phyloP scores from a whole-genome alignment of 495 filamentous ascomycete genomes.

The Aspergillus incahuasiensis region DNA sequence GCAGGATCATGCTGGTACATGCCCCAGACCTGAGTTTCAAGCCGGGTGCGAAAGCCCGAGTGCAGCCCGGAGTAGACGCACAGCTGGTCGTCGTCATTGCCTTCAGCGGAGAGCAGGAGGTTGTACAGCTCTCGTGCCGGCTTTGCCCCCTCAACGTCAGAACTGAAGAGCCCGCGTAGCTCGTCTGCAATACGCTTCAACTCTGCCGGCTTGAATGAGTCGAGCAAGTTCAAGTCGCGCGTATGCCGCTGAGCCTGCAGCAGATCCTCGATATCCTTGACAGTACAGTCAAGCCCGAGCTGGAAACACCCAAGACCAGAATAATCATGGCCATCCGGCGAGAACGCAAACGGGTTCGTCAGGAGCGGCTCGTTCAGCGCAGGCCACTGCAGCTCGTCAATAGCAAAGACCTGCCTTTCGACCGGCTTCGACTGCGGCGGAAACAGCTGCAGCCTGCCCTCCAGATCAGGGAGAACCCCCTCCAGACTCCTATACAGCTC shows the following conservation, averaged over 20 bases:
- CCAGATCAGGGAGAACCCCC: constrained; percentile 10
- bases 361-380: constrained; percentile 3
- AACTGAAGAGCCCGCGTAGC: constrained; percentile 2
- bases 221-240: constrained; percentile 12
- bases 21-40: constrained; percentile 15
- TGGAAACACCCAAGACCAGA: constrained; percentile 18
- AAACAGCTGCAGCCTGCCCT: constrained; percentile 7
- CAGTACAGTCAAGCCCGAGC: constrained; percentile 15
- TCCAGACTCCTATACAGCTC: constrained; percentile 8
- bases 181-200: constrained; percentile 6
- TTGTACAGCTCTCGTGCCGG: constrained; percentile 6
- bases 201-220: constrained; percentile 8
- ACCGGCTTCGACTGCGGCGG: neutral
- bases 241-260: constrained; percentile 15
- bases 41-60: constrained; percentile 16
- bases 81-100: constrained; percentile 9
- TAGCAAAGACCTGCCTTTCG: neutral
- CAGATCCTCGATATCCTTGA: constrained; percentile 13
- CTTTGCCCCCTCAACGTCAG: neutral
- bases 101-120: constrained; percentile 6
- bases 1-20: constrained; percentile 10
- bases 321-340: constrained; percentile 12
- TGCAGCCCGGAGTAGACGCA: constrained; percentile 15
- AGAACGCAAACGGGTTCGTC: constrained; percentile 13
- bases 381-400: constrained; percentile 14